Conservation (phyloP, 2,329 filamentous ascomycete species). For the Colletotrichum tropicicola region DNA sequence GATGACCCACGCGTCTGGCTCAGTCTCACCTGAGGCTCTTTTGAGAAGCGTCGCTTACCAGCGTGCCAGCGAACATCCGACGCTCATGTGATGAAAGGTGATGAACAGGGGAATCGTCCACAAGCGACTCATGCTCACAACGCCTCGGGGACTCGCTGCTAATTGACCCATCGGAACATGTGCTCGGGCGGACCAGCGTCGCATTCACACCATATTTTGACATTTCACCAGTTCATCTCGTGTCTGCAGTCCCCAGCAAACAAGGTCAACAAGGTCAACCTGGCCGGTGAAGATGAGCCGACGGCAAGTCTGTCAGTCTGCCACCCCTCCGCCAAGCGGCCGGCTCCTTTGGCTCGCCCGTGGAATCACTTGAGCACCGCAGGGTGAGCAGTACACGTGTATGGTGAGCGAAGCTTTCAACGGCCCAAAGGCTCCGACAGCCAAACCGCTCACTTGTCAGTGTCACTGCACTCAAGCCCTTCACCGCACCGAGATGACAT, state of each 20-base stretch:
- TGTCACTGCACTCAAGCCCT: not conserved
- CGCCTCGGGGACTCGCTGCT: conserved; percentile 2
- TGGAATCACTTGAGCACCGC: not conserved
- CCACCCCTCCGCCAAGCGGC: conserved; percentile 12
- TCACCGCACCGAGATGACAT: conserved; percentile 25
- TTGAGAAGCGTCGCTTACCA: no score
- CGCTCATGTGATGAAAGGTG: not conserved
- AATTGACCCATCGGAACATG: conserved; percentile 15
- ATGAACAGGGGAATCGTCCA: not conserved
- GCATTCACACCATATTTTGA: not conserved
- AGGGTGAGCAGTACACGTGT: no score
- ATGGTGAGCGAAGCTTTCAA: no score
- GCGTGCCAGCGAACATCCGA: no score
- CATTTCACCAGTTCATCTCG: conserved; percentile 21
- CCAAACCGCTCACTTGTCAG: not conserved
- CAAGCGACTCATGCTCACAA: not conserved
- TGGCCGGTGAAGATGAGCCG: not conserved
- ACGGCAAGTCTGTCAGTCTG: not conserved
- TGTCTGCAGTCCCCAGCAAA: not conserved
- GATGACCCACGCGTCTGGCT: no score
- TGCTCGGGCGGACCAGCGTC: conserved; percentile 13
- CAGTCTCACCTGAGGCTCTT: not conserved
- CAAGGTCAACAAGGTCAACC: not conserved
- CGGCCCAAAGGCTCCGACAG: no score
- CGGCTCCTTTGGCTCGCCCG: not conserved